Evolutionary conservation across 345 rosid genomes (phyloP).

Genomic region (Brassica rapa): DNA sequence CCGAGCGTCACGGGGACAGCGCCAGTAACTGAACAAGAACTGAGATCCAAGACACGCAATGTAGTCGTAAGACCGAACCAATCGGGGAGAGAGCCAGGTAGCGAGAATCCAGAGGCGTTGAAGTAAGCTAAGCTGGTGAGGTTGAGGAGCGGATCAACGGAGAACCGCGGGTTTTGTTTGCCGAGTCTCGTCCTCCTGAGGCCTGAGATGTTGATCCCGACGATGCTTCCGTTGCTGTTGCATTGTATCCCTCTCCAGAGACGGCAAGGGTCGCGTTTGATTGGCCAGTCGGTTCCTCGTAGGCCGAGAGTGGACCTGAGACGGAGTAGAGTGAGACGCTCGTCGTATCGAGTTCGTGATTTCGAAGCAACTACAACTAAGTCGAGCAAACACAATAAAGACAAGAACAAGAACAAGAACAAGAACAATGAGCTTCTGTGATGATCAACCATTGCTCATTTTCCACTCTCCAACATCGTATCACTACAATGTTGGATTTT

Average conservation of each 20-base stretch:
- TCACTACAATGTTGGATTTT: constrained; percentile 20
- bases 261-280: constrained; percentile 74
- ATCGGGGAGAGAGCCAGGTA: constrained; percentile 80
- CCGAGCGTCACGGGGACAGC: constrained; percentile 67
- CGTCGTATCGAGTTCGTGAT: constrained; percentile 53
- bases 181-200: constrained; percentile 84
- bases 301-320: constrained; percentile 94
- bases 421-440: constrained; percentile 36
- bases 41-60: constrained; percentile 82
- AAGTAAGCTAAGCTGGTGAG: constrained; percentile 63
- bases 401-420: constrained; percentile 40
- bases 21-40: constrained; percentile 64
- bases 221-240: constrained; percentile 55
- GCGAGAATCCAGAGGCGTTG: constrained; percentile 74
- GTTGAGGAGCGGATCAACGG: constrained; percentile 68
- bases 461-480: constrained; percentile 14
- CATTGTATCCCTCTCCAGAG: constrained; percentile 79
- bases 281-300: constrained; percentile 88
- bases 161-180: constrained; percentile 67
- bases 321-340: constrained; percentile 60
- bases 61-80: constrained; percentile 59
- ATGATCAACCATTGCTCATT: constrained; percentile 72
- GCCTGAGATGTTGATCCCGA: constrained; percentile 80
- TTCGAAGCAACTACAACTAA: constrained; percentile 39
- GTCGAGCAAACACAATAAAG: constrained; percentile 42